Percentiles rank a stretch among this genome's conserved stretches.
Evolutionary conservation across 2,329 filamentous ascomycete genomes (phyloP).

Genomic region (Venturia asperata): DNA sequence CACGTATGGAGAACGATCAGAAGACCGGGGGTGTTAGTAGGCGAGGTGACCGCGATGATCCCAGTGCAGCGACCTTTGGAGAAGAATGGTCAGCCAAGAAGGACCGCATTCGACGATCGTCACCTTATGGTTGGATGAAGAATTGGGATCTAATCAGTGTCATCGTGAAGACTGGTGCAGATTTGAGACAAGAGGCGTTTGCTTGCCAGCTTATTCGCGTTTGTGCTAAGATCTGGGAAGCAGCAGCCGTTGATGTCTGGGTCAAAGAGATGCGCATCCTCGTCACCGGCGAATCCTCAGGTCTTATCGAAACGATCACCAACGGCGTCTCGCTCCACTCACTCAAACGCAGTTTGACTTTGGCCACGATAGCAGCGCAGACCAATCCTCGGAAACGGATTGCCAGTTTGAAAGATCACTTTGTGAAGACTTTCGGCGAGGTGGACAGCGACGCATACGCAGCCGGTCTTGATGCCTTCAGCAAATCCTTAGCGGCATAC

Average conservation of each 20-base stretch:
- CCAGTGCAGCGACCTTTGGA: constrained; percentile 77
- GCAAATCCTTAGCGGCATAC: constrained; percentile 74
- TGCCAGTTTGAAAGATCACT: constrained; percentile 74
- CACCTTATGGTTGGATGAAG: constrained; percentile 81
- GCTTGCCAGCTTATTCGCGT: constrained; percentile 78
- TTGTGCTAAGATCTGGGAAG: constrained; percentile 74
- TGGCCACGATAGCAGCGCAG: constrained; percentile 65
- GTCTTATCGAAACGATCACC: constrained; percentile 80
- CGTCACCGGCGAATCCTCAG: constrained; percentile 77
- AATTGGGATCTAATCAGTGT: constrained; percentile 84
- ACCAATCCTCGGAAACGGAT: constrained; percentile 68
- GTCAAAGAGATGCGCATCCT: constrained; percentile 82
- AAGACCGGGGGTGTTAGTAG: constrained; percentile 78
- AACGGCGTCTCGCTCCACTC: constrained; percentile 84
- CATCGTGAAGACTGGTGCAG: constrained; percentile 79
- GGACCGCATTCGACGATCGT: constrained; percentile 74
- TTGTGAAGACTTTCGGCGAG: constrained; percentile 68
- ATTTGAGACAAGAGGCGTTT: constrained; percentile 78
- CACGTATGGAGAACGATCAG: constrained; percentile 82
- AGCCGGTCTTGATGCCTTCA: constrained; percentile 70
- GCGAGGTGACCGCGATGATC: constrained; percentile 76
- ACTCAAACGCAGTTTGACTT: constrained; percentile 71
- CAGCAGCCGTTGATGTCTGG: constrained; percentile 72
- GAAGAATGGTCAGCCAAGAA: constrained; percentile 81
- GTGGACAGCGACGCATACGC: constrained; percentile 62